Evolutionary conservation across 306 rosid genomes (phyloP).

Genomic region (Sicyos baderoa): DNA sequence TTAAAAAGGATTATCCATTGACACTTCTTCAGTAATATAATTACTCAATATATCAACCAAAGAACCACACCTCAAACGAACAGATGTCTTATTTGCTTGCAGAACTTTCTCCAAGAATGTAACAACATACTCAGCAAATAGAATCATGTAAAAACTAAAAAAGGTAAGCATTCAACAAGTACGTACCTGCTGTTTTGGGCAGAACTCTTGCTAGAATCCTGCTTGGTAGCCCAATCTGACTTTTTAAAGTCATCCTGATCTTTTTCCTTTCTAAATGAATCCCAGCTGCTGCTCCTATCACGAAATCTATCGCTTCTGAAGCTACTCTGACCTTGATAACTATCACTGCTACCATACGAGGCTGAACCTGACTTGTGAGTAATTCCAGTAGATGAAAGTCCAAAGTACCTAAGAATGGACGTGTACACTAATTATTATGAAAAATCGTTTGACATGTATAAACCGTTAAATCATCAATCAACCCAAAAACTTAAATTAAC

Average conservation of each 20-base stretch:
- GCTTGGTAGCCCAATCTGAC: slow-evolving; percentile 35
- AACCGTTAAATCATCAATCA: not conserved
- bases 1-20: slow-evolving; percentile 3
- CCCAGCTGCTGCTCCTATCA: slow-evolving; percentile 53
- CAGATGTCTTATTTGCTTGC: not conserved
- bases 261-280: slow-evolving; percentile 47
- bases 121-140: not conserved
- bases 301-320: slow-evolving; percentile 39
- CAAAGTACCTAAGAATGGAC: slow-evolving; percentile 52
- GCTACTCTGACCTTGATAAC: slow-evolving; percentile 55
- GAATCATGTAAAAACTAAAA: not conserved
- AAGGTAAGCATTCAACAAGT: slow-evolving; percentile 13
- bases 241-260: slow-evolving; percentile 42
- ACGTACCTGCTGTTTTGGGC: slow-evolving; percentile 48
- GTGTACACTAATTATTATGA: slow-evolving; percentile 21
- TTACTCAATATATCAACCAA: not conserved
- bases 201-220: slow-evolving; percentile 49
- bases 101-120: slow-evolving; percentile 11
- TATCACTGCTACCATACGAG: slow-evolving; percentile 47
- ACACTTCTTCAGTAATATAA: not conserved
- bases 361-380: slow-evolving; percentile 61
- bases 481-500: not conserved
- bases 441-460: slow-evolving; percentile 18
- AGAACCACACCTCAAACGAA: not conserved
- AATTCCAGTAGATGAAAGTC: slow-evolving; percentile 92